Evolutionary conservation across 2,329 filamentous ascomycete genomes (phyloP).

Genomic region (Bisporella sp.): DNA sequence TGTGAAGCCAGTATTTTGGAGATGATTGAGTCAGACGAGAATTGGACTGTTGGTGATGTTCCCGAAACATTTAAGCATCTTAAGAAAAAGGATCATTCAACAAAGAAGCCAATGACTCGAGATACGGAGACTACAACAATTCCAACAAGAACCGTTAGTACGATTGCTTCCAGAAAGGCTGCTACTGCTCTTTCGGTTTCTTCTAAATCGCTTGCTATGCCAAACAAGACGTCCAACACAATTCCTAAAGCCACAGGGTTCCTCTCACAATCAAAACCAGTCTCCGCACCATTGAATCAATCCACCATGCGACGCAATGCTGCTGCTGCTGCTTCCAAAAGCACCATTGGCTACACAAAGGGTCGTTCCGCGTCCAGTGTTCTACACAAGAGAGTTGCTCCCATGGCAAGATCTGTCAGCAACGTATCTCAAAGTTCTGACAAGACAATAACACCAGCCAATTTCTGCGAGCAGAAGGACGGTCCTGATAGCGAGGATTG

Average conservation of each 20-base stretch:
- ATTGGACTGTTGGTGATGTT: constrained; percentile 53
- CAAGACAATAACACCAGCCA: constrained; percentile 42
- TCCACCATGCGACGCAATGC: constrained; percentile 50
- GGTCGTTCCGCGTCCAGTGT: constrained; percentile 51
- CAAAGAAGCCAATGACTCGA: background rate
- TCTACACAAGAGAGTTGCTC: constrained; percentile 18
- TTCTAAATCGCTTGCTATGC: constrained; percentile 20
- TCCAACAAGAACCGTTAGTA: constrained; percentile 35
- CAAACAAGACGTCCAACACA: constrained; percentile 27
- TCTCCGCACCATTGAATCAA: constrained; percentile 34
- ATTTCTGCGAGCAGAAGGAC: constrained; percentile 30
- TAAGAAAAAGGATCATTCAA: constrained; percentile 19
- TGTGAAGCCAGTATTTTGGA: constrained; percentile 62
- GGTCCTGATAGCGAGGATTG: constrained; percentile 25
- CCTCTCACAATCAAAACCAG: constrained; percentile 32
- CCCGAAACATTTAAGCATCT: constrained; percentile 35
- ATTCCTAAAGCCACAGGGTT: constrained; percentile 10
- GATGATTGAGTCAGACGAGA: constrained; percentile 47
- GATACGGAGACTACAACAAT: constrained; percentile 9
- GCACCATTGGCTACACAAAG: constrained; percentile 78
- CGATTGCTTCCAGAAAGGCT: constrained; percentile 47
- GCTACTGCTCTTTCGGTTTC: constrained; percentile 44
- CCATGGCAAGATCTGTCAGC: constrained; percentile 20
- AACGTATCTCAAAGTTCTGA: constrained; percentile 33
- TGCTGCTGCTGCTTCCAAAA: constrained; percentile 64